Conservation (phyloP, 2,329 filamentous ascomycete species). For the Aspergillus hiratsukae region DNA sequence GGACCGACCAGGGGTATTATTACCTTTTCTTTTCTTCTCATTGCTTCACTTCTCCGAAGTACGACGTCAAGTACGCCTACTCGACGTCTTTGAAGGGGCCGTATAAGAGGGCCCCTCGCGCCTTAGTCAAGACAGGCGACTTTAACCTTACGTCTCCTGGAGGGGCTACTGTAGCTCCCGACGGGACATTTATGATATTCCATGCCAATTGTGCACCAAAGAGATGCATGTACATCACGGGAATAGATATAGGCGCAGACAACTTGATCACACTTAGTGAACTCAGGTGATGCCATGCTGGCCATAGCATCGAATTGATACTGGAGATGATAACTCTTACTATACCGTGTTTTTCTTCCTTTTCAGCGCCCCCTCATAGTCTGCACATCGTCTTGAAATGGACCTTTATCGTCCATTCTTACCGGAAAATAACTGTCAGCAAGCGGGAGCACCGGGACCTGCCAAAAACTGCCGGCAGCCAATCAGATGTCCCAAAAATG, state of each 20-base stretch:
- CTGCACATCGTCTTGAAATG: background rate
- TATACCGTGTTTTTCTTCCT: background rate
- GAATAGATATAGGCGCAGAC: slow-evolving; percentile 17
- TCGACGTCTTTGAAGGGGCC: slow-evolving; percentile 34
- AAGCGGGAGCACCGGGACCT: background rate
- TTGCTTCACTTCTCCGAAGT: slow-evolving; percentile 51
- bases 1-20: slow-evolving; percentile 41
- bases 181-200: slow-evolving; percentile 27
- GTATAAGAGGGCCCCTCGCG: slow-evolving; percentile 27
- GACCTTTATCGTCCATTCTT: background rate
- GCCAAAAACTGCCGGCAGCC: background rate
- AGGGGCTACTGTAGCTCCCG: slow-evolving; percentile 20
- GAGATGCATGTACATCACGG: slow-evolving; percentile 25
- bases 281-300: background rate
- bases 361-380: background rate
- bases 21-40: slow-evolving; percentile 59
- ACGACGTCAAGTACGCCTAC: slow-evolving; percentile 57
- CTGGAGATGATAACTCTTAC: background rate
- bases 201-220: slow-evolving; percentile 23
- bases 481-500: slow-evolving; percentile 7
- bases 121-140: slow-evolving; percentile 31
- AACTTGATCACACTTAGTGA: slow-evolving; percentile 4
- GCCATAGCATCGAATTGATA: background rate
- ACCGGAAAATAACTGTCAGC: background rate
- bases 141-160: slow-evolving; percentile 23